These are phyloP conservation scores for Colletotrichum musicola DNA, from an alignment of 2,329 filamentous ascomycete genomes.

Conservation along the genomic window DNA sequence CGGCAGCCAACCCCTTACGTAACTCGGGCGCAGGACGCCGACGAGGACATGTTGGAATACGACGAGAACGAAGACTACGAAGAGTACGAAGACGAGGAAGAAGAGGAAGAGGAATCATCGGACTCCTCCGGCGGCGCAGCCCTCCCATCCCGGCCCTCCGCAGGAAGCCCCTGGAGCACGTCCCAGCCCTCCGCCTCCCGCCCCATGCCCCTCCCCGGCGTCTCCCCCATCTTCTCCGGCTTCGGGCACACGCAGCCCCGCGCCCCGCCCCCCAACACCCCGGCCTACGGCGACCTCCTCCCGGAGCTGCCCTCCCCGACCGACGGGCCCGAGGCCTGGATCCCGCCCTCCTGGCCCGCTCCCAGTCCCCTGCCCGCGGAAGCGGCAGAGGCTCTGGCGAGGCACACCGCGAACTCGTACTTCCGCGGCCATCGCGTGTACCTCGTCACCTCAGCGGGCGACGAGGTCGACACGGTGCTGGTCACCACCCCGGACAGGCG, in stretches of 20 bases:
- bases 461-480: neutral
- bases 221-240: slow-evolving; percentile 6
- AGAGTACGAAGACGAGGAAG: neutral
- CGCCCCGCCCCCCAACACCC: neutral
- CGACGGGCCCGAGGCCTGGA: slow-evolving; percentile 4
- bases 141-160: neutral
- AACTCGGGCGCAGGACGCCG: neutral
- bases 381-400: neutral
- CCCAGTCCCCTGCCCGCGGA: neutral
- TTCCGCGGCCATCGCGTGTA: slow-evolving; percentile 15
- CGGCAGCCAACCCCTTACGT: no score
- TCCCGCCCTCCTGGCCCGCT: neutral
- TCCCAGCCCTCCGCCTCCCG: neutral
- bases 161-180: neutral
- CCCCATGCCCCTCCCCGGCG: slow-evolving; percentile 2
- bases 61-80: neutral
- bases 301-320: neutral
- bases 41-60: neutral
- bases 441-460: neutral
- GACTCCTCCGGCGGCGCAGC: neutral
- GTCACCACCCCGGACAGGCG: slow-evolving; percentile 3
- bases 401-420: neutral
- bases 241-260: slow-evolving; percentile 3
- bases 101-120: neutral
- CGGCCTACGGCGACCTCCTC: slow-evolving; percentile 5